These are phyloP conservation scores for Rosa multiflora DNA, from an alignment of 306 rosid genomes.

Conservation along the genomic window DNA sequence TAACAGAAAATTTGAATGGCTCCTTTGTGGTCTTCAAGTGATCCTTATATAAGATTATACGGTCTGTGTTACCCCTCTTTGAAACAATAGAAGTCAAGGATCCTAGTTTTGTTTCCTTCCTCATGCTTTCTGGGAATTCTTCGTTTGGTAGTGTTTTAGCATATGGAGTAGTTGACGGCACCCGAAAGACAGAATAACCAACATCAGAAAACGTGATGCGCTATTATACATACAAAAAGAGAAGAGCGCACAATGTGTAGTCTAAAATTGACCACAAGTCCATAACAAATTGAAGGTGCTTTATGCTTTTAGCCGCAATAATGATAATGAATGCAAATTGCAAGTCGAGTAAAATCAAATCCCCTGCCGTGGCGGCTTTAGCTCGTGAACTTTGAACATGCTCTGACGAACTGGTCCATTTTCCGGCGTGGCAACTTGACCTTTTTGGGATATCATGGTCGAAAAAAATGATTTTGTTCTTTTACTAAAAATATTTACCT, in stretches of 20 bases:
- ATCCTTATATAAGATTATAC: too few species aligned
- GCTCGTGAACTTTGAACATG: conserved; percentile 8
- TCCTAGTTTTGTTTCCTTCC: not conserved
- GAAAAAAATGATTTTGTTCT: not conserved
- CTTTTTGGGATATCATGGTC: not conserved
- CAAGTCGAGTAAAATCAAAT: not conserved
- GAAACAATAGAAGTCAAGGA: not conserved
- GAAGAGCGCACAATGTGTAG: not conserved
- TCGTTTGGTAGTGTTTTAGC: too few species aligned
- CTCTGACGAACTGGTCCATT: not conserved
- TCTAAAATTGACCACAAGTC: not conserved
- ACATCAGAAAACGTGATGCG: too few species aligned
- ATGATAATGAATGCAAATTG: not conserved
- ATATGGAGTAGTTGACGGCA: too few species aligned
- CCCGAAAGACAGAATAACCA: not conserved
- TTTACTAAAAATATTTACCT: not conserved
- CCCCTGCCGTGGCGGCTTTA: not conserved
- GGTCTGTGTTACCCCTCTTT: too few species aligned
- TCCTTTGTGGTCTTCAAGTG: not conserved
- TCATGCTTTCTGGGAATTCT: not conserved
- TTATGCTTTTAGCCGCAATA: conserved; percentile 8
- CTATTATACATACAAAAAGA: not conserved
- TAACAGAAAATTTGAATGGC: not conserved
- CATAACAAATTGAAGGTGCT: not conserved
- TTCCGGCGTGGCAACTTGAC: conserved; percentile 9